These are phyloP conservation scores for Paracoccidioides brasiliensis DNA, from an alignment of 2,329 filamentous ascomycete genomes.

Conservation along the genomic window DNA sequence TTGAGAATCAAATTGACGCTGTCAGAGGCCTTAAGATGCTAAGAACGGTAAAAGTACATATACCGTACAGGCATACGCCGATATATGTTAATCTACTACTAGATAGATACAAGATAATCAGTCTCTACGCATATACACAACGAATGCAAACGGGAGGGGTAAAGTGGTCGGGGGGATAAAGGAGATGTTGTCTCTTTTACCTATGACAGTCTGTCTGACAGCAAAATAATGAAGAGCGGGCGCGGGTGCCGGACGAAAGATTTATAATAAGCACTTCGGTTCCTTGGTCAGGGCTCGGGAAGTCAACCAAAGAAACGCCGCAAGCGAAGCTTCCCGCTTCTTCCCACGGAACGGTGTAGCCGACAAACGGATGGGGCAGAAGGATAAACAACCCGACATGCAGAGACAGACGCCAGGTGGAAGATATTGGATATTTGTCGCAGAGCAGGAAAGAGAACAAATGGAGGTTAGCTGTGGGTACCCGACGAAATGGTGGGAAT, in stretches of 20 bases:
- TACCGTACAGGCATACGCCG: background rate
- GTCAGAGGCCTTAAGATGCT: background rate
- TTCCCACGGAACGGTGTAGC: background rate
- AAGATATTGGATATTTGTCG: too few species aligned
- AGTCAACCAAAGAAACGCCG: background rate
- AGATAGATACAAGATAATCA: background rate
- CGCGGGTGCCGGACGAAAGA: too few species aligned
- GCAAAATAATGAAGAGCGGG: background rate
- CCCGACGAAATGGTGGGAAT: too few species aligned
- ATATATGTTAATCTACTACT: background rate
- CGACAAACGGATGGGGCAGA: too few species aligned
- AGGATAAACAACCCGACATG: too few species aligned
- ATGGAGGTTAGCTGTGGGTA: too few species aligned
- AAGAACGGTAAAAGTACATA: background rate
- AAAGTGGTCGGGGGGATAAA: background rate
- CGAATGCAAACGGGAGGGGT: too few species aligned
- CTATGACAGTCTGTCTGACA: background rate
- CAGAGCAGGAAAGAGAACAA: too few species aligned
- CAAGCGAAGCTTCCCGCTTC: background rate
- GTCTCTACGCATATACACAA: background rate
- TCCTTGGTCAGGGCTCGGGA: slow-evolving; percentile 1
- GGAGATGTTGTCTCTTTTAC: background rate
- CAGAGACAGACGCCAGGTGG: too few species aligned
- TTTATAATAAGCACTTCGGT: background rate
- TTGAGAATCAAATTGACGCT: background rate